phyloP scores from a whole-genome alignment of 177 flowering plant species.

The Tripterygium wilfordii region DNA sequence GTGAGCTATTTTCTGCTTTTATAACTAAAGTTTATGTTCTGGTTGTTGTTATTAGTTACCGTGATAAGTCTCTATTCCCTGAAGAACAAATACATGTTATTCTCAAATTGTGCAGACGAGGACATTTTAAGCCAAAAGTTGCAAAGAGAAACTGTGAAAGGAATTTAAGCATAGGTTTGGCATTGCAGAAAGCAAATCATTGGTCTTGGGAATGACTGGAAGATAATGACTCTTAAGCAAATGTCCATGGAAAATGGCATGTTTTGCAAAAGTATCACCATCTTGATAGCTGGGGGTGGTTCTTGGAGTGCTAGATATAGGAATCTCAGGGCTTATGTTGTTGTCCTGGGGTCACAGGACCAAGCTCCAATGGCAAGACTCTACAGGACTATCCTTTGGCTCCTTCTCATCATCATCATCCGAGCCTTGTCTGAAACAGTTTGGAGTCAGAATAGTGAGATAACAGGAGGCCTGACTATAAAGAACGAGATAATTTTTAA shows the following conservation, averaged over 20 bases:
- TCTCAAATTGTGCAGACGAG: constrained; percentile 71
- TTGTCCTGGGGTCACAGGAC: constrained; percentile 64
- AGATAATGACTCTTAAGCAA: constrained; percentile 63
- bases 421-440: too few relatives aligned
- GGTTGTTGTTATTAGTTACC: too few relatives aligned
- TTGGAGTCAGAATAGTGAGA: too few relatives aligned
- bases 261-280: constrained; percentile 23
- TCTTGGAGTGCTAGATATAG: constrained; percentile 68
- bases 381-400: constrained; percentile 62
- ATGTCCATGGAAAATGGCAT: constrained; percentile 37
- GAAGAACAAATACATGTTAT: constrained; percentile 69
- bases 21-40: not conserved
- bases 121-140: constrained; percentile 41
- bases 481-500: too few relatives aligned
- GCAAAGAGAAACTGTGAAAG: constrained; percentile 16
- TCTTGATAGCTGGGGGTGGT: constrained; percentile 74
- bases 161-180: constrained; percentile 37
- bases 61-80: too few relatives aligned
- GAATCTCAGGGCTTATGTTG: constrained; percentile 47
- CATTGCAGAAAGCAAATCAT: constrained; percentile 22
- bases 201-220: constrained; percentile 70
- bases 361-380: constrained; percentile 48
- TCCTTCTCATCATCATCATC: too few relatives aligned
- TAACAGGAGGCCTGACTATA: too few relatives aligned
- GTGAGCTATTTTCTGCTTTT: not conserved